A percentile compares a stretch with the other conserved stretches of the same genome.
phyloP scores from a whole-genome alignment of 768 basidiomycete species.

The Cystobasidium ongulense region DNA sequence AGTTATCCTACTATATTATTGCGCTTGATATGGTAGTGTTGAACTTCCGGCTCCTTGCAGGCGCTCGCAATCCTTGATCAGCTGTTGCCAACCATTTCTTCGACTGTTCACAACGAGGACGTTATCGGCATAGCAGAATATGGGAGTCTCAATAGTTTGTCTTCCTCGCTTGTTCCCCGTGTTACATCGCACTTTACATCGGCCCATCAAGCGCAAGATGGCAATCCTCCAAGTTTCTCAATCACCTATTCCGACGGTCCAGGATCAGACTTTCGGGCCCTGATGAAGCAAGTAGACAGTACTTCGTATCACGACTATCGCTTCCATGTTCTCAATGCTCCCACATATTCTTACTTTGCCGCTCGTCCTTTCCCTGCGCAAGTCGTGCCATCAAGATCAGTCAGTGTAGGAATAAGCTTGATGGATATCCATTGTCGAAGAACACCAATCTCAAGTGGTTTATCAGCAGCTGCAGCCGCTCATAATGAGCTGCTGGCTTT shows the following conservation, averaged over 20 bases:
- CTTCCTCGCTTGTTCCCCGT: not conserved
- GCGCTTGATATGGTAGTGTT: not conserved
- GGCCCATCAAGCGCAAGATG: not conserved
- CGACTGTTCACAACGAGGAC: not conserved
- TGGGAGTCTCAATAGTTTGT: slow-evolving; percentile 1
- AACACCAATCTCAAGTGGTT: slow-evolving; percentile 5
- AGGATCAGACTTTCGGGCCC: not conserved
- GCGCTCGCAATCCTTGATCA: not conserved
- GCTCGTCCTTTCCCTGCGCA: slow-evolving; percentile 35
- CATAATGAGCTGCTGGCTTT: slow-evolving; percentile 40
- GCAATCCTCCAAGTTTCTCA: not conserved
- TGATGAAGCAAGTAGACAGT: slow-evolving; percentile 1
- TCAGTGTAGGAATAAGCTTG: slow-evolving; percentile 39
- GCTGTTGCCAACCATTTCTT: not conserved
- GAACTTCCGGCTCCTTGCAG: not conserved
- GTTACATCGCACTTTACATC: not conserved
- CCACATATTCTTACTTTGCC: not conserved
- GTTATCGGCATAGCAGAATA: slow-evolving; percentile 7
- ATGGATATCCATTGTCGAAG: slow-evolving; percentile 41
- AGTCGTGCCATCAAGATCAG: slow-evolving; percentile 35
- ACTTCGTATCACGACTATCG: not conserved
- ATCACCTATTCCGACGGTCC: not conserved
- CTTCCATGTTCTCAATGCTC: not conserved
- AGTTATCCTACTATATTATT: not conserved
- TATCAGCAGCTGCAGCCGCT: slow-evolving; percentile 36